Percentiles rank a stretch among this genome's conserved stretches.
These are phyloP conservation scores for Agrocybe pediades DNA, from an alignment of 768 basidiomycete species.

Conservation along the genomic window DNA sequence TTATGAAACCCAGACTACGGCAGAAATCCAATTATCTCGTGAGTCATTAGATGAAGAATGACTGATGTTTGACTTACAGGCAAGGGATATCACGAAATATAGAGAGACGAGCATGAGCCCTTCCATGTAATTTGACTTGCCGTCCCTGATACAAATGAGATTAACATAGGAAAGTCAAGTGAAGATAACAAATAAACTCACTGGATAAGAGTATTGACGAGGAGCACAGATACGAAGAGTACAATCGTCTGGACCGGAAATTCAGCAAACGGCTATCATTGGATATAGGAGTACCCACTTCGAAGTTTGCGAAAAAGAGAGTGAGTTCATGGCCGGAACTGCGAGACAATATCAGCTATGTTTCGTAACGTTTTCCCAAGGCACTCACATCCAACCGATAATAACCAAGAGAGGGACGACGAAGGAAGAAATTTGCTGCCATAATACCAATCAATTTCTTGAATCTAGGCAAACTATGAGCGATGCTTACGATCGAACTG, in stretches of 20 bases:
- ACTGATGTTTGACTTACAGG: constrained; percentile 51
- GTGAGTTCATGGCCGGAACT: constrained; percentile 74
- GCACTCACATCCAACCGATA: constrained; percentile 79
- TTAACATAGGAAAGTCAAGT: background rate
- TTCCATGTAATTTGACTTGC: constrained; percentile 92
- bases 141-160: constrained; percentile 50
- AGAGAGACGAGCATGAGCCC: constrained; percentile 75
- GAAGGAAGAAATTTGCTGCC: constrained; percentile 82
- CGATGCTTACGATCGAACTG: constrained; percentile 69
- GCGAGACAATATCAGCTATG: constrained; percentile 1
- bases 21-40: background rate
- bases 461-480: background rate
- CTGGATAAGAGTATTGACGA: constrained; percentile 85
- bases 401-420: constrained; percentile 88
- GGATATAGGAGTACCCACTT: constrained; percentile 42
- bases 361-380: constrained; percentile 6
- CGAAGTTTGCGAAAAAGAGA: constrained; percentile 84
- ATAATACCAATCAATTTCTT: background rate
- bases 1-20: constrained; percentile 12
- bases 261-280: background rate
- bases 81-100: constrained; percentile 80
- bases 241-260: constrained; percentile 79
- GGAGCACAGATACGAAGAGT: constrained; percentile 85
- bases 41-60: background rate
- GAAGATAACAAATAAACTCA: constrained; percentile 30